Conservation (phyloP, 2,329 filamentous ascomycete species). For the Gremmenia infestans region DNA sequence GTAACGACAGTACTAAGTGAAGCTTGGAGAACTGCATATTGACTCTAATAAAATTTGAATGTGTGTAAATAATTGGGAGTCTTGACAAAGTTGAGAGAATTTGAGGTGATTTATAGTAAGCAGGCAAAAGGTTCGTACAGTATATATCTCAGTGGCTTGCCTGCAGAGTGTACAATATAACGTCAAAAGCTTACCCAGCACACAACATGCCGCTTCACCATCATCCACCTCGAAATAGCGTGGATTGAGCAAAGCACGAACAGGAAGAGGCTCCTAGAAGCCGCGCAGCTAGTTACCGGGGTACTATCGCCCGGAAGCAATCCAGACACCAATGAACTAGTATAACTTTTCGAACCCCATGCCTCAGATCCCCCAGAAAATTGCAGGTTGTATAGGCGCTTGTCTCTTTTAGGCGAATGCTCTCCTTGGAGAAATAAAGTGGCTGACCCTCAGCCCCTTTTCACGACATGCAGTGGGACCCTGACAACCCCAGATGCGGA, state of each 20-base stretch:
- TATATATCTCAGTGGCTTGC: background rate
- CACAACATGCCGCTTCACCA: background rate
- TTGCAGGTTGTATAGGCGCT: background rate
- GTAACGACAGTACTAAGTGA: slow-evolving; percentile 15
- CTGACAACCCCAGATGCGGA: background rate
- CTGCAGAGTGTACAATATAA: background rate
- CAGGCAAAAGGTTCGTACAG: background rate
- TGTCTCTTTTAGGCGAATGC: background rate
- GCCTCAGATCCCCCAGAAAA: background rate
- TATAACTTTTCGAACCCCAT: slow-evolving; percentile 18
- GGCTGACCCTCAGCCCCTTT: background rate
- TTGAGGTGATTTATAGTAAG: background rate
- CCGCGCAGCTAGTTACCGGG: background rate
- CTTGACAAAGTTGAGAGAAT: background rate
- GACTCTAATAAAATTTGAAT: background rate
- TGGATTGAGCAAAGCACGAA: too few species aligned
- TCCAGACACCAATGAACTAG: slow-evolving; percentile 14
- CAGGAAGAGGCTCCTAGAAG: background rate
- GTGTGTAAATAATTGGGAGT: background rate
- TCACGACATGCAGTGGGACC: background rate
- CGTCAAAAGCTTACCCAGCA: background rate
- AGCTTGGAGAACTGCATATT: slow-evolving; percentile 29
- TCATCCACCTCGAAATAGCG: background rate
- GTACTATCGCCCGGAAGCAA: background rate
- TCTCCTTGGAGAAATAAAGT: background rate